A percentile compares a stretch with the other conserved stretches of the same genome.
phyloP scores from a whole-genome alignment of 2,329 filamentous ascomycete species.

The Fusarium piperis region DNA sequence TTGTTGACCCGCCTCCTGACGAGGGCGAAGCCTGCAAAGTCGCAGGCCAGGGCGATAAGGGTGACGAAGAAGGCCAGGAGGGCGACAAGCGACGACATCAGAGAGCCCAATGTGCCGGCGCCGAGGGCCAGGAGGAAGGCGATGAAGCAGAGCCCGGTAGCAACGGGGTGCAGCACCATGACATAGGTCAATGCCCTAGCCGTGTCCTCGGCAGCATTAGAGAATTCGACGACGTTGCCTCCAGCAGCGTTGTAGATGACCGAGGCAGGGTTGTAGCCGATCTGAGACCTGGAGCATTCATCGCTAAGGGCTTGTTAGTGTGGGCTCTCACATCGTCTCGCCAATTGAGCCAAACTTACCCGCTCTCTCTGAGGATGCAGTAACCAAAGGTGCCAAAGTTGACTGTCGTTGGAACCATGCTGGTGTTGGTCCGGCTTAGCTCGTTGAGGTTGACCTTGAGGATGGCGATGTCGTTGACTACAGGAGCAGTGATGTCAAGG shows the following conservation, averaged over 20 bases:
- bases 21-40: constrained; percentile 67
- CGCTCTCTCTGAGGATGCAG: constrained; percentile 52
- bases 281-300: constrained; percentile 56
- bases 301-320: constrained; percentile 47
- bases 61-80: constrained; percentile 62
- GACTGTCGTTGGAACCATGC: constrained; percentile 48
- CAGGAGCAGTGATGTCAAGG: constrained; percentile 67
- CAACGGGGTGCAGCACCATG: constrained; percentile 71
- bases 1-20: constrained; percentile 64
- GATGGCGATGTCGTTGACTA: constrained; percentile 64
- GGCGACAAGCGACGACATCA: constrained; percentile 61
- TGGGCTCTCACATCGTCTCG: background rate
- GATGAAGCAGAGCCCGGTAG: constrained; percentile 65
- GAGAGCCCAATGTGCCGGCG: constrained; percentile 61
- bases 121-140: constrained; percentile 66
- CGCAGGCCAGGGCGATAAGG: constrained; percentile 60
- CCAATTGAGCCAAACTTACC: constrained; percentile 13
- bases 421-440: constrained; percentile 38
- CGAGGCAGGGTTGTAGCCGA: constrained; percentile 66
- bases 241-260: constrained; percentile 53
- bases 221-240: constrained; percentile 53
- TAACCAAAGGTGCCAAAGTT: constrained; percentile 70
- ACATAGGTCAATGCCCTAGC: constrained; percentile 63
- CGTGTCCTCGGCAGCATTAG: constrained; percentile 54
- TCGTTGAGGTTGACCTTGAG: constrained; percentile 60